Evolutionary conservation across 164 flowering plant species (phyloP).

Genomic region (Magnolia changhungtana): DNA sequence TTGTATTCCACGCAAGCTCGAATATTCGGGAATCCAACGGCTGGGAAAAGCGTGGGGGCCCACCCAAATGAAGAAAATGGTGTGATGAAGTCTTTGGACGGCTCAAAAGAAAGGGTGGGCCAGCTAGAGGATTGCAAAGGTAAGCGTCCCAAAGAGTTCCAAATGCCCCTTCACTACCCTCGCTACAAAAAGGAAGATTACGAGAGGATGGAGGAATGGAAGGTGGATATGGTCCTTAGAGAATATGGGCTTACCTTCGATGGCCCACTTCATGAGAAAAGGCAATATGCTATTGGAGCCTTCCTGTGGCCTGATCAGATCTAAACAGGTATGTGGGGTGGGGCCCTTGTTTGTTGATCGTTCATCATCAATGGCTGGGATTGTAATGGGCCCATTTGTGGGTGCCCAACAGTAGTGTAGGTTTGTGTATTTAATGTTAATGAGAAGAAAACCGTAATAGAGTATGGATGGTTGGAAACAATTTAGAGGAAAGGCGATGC

Average conservation of each 20-base stretch:
- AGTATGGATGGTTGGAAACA: too few relatives aligned
- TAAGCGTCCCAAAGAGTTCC: neutral
- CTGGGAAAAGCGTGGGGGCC: neutral
- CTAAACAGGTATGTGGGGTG: neutral
- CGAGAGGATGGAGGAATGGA: conserved; percentile 9
- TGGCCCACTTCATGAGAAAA: conserved; percentile 21
- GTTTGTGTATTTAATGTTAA: too few relatives aligned
- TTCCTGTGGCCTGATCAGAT: conserved; percentile 28
- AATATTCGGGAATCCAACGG: neutral
- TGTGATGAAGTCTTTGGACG: neutral
- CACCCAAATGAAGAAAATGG: neutral
- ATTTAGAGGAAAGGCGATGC: too few relatives aligned
- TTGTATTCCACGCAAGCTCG: neutral
- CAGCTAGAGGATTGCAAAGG: neutral
- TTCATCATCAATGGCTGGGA: too few relatives aligned
- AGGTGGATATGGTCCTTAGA: conserved; percentile 14
- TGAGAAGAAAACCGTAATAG: too few relatives aligned
- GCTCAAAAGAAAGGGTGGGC: neutral
- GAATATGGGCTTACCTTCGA: conserved; percentile 23
- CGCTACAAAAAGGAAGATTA: conserved; percentile 14
- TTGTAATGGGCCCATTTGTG: too few relatives aligned
- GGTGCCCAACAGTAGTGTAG: too few relatives aligned
- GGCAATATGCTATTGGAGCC: conserved; percentile 27
- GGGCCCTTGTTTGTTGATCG: too few relatives aligned
- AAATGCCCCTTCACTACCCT: conserved; percentile 15